Evolutionary conservation across 257 asterid genomes (phyloP).

Genomic region (Nicotiana noctiflora): DNA sequence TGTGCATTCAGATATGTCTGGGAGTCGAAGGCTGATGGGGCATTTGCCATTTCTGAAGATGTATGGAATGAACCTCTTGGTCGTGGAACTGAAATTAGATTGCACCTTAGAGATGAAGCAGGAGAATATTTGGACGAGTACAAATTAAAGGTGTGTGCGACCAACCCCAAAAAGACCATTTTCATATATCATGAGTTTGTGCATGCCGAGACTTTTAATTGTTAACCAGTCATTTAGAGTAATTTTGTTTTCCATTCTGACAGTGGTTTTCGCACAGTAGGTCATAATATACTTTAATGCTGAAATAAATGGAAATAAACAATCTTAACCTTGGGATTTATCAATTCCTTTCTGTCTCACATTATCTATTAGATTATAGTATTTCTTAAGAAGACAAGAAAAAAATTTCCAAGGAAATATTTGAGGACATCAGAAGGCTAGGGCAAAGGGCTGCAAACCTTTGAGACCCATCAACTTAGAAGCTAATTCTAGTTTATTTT

Average conservation of each 20-base stretch:
- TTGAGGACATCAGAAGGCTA: no score
- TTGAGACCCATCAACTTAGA: no score
- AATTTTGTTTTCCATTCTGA: no score
- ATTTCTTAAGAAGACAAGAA: no score
- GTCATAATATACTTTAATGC: neutral
- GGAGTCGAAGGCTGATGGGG: conserved; percentile 96
- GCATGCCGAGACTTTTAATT: neutral
- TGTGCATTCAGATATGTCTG: conserved; percentile 56
- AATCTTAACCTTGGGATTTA: neutral
- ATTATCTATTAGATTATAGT: neutral
- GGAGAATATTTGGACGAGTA: conserved; percentile 74
- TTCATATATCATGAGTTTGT: neutral
- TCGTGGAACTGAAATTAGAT: conserved; percentile 85
- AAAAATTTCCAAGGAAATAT: no score
- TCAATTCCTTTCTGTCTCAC: neutral
- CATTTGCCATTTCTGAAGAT: conserved; percentile 84
- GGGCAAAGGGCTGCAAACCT: no score
- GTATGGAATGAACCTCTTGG: conserved; percentile 84
- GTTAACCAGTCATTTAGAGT: neutral
- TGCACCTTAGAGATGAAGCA: conserved; percentile 86
- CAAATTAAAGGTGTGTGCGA: conserved; percentile 61
- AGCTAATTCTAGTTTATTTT: no score
- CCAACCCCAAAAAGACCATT: neutral
- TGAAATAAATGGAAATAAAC: neutral
- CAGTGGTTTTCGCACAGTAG: neutral